Conservation (phyloP, 805 yeast genomes). For the Candida chilensis region DNA sequence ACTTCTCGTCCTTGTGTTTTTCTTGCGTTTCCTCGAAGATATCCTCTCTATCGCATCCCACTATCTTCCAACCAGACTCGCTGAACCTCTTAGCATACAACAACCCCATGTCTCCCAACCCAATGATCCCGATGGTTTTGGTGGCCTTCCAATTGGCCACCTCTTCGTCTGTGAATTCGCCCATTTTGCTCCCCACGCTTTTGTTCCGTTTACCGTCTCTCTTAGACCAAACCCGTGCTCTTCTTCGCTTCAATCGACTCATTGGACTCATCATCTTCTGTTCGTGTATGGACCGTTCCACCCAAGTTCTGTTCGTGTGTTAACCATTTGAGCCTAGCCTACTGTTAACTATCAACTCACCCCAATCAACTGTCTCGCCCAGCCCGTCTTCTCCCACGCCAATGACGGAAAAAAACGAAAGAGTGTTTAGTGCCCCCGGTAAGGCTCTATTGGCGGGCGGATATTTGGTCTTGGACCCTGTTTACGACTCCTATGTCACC, state of each 20-base stretch:
- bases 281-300: too few relatives aligned
- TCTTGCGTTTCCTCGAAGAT: slow-evolving; percentile 33
- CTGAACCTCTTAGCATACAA: slow-evolving; percentile 75
- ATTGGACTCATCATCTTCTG: too few relatives aligned
- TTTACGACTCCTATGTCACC: slow-evolving; percentile 67
- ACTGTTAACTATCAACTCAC: too few relatives aligned
- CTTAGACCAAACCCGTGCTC: too few relatives aligned
- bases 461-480: slow-evolving; percentile 77
- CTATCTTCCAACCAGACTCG: slow-evolving; percentile 71
- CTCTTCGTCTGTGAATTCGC: neutral
- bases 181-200: too few relatives aligned
- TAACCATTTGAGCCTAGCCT: too few relatives aligned
- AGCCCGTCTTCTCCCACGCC: too few relatives aligned
- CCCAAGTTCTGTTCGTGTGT: too few relatives aligned
- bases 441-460: slow-evolving; percentile 95
- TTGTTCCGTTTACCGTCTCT: too few relatives aligned
- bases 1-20: slow-evolving; percentile 29
- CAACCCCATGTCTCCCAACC: slow-evolving; percentile 95
- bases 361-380: too few relatives aligned
- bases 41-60: slow-evolving; percentile 81
- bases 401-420: too few relatives aligned
- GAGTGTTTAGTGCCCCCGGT: slow-evolving; percentile 87
- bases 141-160: slow-evolving; percentile 22
- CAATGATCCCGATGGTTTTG: slow-evolving; percentile 80
- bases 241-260: too few relatives aligned